Base-by-base conservation (phyloP, 23 red algal species). In the Gracilaria caudata region DNA sequence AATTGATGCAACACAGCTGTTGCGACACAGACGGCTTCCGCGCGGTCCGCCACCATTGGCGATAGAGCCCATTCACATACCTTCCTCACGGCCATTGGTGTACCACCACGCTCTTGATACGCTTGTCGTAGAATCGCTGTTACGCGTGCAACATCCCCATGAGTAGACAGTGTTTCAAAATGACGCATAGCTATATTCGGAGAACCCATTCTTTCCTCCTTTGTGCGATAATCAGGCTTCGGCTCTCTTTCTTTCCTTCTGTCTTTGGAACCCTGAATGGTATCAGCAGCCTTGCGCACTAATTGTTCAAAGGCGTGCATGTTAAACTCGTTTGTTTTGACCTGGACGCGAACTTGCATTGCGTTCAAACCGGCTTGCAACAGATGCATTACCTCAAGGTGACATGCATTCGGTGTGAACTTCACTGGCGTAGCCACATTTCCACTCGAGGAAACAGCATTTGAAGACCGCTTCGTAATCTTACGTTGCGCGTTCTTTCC, bases 81-180 rank as follows among this genome's bases (percentile, higher is more conserved):
- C 38, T 32, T 70, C 82, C 64, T 51, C 45, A 86, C 82, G 24
- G 68, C 68, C 44, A 33, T 36, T 30, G 51, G 33, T 37, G 63
- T 47, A 30, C 79, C 79, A 46, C 79, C 79, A 24, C 56, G 51
- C 19, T 47, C 63, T 41, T 41, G 4, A n/a, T 63, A 61, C 14
- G 79, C 79, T 30, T 45, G 57, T 36, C 51, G 64, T 32, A 86
- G 57, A 56, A 75, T 73, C 46, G 43, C 12, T 2, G 68, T 76
- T 9, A 86, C 82, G 37, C 82, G 63, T 33, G 63, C 68, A n/a
- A 86, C 82, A 56, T 86, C 82, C 3, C 82, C 82, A 86, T 86
- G 82, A 51, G 63, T 66, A 12, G 82, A 46, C 56, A 86, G 82
- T 49, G 11, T 13, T 61, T 86, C 82, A 28, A 86, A 56, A 33